Evolutionary conservation across 2,329 filamentous ascomycete genomes (phyloP), one percentile per base, ranked within the genome.

Genomic region (Pochonia chlamydosporia): DNA sequence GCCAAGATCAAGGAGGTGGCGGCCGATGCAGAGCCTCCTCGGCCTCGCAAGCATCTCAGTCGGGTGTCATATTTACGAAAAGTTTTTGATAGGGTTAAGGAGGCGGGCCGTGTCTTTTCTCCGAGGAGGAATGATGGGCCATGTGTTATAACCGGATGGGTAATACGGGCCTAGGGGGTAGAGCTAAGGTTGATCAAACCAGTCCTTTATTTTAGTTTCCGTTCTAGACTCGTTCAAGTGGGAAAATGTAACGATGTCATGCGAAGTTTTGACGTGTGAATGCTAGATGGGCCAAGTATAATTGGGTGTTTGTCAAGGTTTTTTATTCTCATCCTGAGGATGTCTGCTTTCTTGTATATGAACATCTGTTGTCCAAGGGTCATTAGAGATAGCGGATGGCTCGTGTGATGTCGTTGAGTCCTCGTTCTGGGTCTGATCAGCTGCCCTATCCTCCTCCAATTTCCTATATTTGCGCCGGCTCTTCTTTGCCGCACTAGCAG

Each of bases 401-500:
- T 23, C 18, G 20, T 20, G 35, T 23, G 16, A 14, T 10, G 35
- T 18, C 8, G 20, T 10, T 10, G 35, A 25, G n/a, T n/a, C 23
- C 16, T n/a, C 20, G n/a, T 33, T 18, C n/a, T 39, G 21, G 5
- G 37, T 18, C 39, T 23, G 9, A 24, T 42, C 40, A 49, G 44
- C 59, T 2, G 54, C 60, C 55, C 72, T 74, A 41, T 70, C 74
- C 50, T 76, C 76, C 4, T 73, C 76, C 2, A 88, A 64, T 59
- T 75, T 75, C 51, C 75, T 75, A 60, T 92, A 92, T 66, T 96
- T 96, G 57, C 89, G 76, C 58, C 84, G 79, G 47, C 79, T 82
- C 77, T 96, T 96, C 70, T 96, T 95, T 5, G 73, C 76, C 20
- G 80, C 79, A 62, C 89, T 93, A 25, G 82, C 86, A 58, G 87